Base-by-base conservation (phyloP, 257 asterid species). In the Gentiana dahurica region DNA sequence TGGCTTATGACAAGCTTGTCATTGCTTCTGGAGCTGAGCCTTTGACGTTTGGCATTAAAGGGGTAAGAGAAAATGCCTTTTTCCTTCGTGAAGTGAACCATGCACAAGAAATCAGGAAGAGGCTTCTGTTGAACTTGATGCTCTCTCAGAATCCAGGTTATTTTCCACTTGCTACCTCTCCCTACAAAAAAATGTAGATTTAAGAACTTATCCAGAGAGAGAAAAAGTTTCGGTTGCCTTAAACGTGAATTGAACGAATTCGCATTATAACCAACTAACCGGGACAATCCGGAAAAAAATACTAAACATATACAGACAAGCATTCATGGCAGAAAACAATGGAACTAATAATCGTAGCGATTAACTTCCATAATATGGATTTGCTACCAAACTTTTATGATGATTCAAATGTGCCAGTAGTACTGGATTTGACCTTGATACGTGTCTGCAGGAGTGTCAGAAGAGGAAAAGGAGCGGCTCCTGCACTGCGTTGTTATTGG, bases 1-100 rank as follows among this genome's bases (percentile, higher is more conserved):
- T 90, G 69, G 67, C 95, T 8, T 90, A 90, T 32, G 97, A 90
- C 79, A 90, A 86, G 76, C 91, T 90, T 72, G 94, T 90, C 43
- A 82, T 90, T 53, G 95, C 94, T 55, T 68, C 94, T 55, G 97
- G 97, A 69, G 78, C 97, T 46, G 95, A 86, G 57, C 94, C 97
- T 4, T 51, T 82, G 72, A 90, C 95, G 46, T 90, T 86, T 61
- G 96, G 97, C 70, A 80, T 90, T 57, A 86, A 80, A 71, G 96
- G 97, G 8, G 97, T 90, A 8, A 49, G 74, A 57, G 87, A 90
- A 57, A 82, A 86, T 34, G 95, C 96, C 2, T 81, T 82, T 64
- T 86, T 90, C 60, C 91, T 90, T 35, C 95, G 95, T 13, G 97
- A 90, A 67, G 95, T 90, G 64, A 55, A 59, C 65, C 88, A 90